Conservation (phyloP, 495 filamentous ascomycete species). For the Tuber borchii region DNA sequence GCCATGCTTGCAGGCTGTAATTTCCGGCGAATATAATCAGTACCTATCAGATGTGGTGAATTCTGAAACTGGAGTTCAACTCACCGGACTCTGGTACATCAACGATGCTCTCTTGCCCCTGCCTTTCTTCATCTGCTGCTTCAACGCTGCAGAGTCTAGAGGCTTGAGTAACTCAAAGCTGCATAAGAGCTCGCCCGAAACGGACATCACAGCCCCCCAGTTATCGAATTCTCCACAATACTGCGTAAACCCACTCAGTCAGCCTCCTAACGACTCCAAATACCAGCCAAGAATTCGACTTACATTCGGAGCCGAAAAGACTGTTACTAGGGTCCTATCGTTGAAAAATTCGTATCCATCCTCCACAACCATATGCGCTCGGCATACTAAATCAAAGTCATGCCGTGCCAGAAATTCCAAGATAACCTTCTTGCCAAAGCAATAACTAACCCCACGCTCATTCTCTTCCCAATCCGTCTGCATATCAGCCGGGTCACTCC, state of each 20-base stretch:
- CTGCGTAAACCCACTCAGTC: constrained; percentile 45
- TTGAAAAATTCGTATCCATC: constrained; percentile 99
- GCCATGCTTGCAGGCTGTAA: constrained; percentile 39
- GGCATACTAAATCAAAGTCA: constrained; percentile 95
- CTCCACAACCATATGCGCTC: constrained; percentile 99
- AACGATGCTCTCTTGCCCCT: constrained; percentile 62
- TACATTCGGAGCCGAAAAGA: constrained; percentile 96
- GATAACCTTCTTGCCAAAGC: constrained; percentile 97
- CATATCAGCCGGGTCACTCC: constrained; percentile 98
- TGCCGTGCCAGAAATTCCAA: constrained; percentile 90
- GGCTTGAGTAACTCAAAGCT: constrained; percentile 97
- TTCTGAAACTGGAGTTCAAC: constrained; percentile 11
- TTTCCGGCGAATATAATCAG: constrained; percentile 13
- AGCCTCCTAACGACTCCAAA: constrained; percentile 11
- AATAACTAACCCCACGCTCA: constrained; percentile 95
- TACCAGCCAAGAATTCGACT: constrained; percentile 43
- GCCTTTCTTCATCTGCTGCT: constrained; percentile 98
- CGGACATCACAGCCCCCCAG: constrained; percentile 98
- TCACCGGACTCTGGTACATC: constrained; percentile 41
- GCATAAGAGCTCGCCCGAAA: constrained; percentile 85
- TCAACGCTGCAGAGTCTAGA: constrained; percentile 89
- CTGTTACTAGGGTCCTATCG: constrained; percentile 89
- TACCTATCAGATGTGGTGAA: constrained; percentile 2
- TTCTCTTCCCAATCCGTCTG: constrained; percentile 97
- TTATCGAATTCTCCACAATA: constrained; percentile 99